Conservation (phyloP, 345 rosid genomes). For the Corymbia maculata region DNA sequence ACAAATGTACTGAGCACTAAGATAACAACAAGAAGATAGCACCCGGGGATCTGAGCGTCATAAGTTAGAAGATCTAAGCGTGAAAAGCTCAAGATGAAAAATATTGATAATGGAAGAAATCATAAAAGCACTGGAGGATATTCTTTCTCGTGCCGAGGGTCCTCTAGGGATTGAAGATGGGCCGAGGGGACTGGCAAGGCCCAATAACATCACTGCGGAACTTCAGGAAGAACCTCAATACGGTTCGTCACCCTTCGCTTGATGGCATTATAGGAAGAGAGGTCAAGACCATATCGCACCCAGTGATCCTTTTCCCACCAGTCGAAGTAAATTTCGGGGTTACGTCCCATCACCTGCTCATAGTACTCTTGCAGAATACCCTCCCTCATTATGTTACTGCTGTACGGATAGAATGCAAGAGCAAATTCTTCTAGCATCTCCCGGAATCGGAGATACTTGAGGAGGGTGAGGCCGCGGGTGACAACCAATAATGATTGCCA, state of each 20-base stretch:
- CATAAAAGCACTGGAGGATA: not conserved
- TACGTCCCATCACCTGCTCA: not conserved
- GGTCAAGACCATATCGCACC: not conserved
- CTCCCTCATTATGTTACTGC: not conserved
- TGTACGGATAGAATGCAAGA: fast-evolving
- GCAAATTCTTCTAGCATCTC: not conserved
- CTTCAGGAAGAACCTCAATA: not conserved
- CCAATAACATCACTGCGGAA: not conserved
- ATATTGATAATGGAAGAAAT: not conserved
- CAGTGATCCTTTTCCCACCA: not conserved
- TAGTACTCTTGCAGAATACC: not conserved
- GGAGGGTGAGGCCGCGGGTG: not conserved
- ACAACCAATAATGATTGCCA: not conserved
- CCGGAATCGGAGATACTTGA: fast-evolving
- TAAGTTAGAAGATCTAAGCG: no score
- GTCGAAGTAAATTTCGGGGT: not conserved
- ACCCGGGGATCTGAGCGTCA: fast-evolving
- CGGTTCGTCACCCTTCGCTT: not conserved
- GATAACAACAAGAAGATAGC: not conserved
- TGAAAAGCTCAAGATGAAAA: not conserved
- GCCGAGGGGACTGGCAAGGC: fast-evolving
- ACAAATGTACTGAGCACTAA: not conserved
- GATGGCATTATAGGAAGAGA: not conserved
- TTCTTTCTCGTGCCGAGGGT: fast-evolving
- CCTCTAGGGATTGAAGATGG: not conserved